A percentile compares a stretch with the other conserved stretches of the same genome.
phyloP scores from a whole-genome alignment of 805 yeast genomes.

The Pichia occidentalis region DNA sequence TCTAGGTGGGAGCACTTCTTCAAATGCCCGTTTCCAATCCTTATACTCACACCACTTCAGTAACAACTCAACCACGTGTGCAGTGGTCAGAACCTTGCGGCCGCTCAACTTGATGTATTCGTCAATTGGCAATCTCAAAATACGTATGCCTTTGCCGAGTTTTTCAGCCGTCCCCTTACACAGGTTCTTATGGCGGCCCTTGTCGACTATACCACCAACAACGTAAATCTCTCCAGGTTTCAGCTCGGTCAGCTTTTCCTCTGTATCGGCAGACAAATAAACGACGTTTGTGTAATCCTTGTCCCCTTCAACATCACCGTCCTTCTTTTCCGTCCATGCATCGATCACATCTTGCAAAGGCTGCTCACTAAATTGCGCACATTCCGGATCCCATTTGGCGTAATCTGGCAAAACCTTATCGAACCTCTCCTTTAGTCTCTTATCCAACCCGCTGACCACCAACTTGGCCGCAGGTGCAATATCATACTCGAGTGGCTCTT shows the following conservation, averaged over 20 bases:
- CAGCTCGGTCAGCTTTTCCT: constrained; percentile 54
- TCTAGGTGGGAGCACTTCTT: constrained; percentile 78
- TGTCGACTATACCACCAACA: constrained; percentile 95
- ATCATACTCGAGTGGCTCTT: background rate
- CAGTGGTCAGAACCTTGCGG: constrained; percentile 83
- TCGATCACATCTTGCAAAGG: constrained; percentile 26
- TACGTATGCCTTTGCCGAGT: constrained; percentile 48
- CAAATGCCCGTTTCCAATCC: constrained; percentile 86
- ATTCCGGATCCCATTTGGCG: constrained; percentile 51
- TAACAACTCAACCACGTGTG: constrained; percentile 88
- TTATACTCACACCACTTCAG: constrained; percentile 70
- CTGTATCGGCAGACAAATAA: constrained; percentile 85
- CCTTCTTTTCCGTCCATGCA: constrained; percentile 30
- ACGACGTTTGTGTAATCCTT: constrained; percentile 37
- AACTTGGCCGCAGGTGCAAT: constrained; percentile 44
- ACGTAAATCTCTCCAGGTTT: constrained; percentile 71
- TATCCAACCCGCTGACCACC: constrained; percentile 57
- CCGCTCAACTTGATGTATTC: constrained; percentile 79
- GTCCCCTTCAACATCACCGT: constrained; percentile 50
- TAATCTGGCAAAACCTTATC: constrained; percentile 56
- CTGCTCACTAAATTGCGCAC: constrained; percentile 43
- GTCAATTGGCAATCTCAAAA: constrained; percentile 81
- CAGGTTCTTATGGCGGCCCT: constrained; percentile 76
- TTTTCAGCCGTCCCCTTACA: constrained; percentile 77
- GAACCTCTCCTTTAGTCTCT: constrained; percentile 60